Base-by-base conservation (phyloP, 768 basidiomycete genomes). In the Grammothele lineata region DNA sequence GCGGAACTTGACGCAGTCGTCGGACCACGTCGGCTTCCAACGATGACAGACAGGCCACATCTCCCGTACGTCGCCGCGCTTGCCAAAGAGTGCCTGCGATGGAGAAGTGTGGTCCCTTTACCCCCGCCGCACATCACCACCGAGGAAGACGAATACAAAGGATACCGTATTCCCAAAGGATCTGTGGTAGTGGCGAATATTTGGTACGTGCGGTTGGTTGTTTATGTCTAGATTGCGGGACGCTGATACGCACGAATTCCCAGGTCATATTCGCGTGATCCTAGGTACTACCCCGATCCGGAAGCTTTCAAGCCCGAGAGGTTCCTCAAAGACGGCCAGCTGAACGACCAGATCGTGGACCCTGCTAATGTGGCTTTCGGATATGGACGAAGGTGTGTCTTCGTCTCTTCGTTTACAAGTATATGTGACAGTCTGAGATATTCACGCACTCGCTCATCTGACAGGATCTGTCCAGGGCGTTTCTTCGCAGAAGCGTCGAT, bases 231-330 rank as follows among this genome's bases (percentile, higher is more conserved):
- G 22, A 12, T 11, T 14, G 14, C 9, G 37, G 15, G 18, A 12
- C 10, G 17, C 9, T 8, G 21, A 10, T 2, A 18, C 17, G 8
- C 12, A 19, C 19, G 19, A 2, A 10, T 19, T 19, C 22, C 15
- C 23, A 46, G 45, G 37, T 36, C 45, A 18, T 58, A 62, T 18
- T 53, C 56, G 18, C 57, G 54, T 37, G 56, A 62, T 44, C 43
- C 50, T 11, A 37, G 38, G 0, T 25, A 54, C 12, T 80, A 72
- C 54, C 57, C 68, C 14, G 57, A 77, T 26, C 73, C 78, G 12
- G 62, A 71, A 9, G 55, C 46, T 24, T 80, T 80, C 58, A 58
- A 57, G 17, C 78, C 79, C 10, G 50, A 51, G 33, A 21, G 50
- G 4, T 51, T 30, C 21, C 14, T 47, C 17, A 39, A 37, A n/a